These are phyloP conservation scores for Pythium pyrilobum DNA, from an alignment of 352 stramenopile genomes.

Conservation along the genomic window DNA sequence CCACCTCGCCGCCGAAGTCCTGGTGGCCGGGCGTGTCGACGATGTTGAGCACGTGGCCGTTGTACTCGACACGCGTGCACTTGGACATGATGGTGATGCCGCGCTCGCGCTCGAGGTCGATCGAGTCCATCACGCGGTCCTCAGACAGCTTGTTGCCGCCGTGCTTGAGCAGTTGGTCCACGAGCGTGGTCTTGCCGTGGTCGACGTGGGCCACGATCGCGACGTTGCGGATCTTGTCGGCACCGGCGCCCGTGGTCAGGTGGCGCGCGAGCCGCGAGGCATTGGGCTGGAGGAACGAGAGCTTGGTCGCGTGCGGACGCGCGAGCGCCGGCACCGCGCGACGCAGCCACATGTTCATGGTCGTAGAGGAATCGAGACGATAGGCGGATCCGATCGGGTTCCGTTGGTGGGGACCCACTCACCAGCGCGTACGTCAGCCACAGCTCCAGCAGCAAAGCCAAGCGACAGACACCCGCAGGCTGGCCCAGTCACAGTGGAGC, in stretches of 20 bases:
- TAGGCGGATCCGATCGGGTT: background rate
- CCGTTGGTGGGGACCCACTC: constrained; percentile 10
- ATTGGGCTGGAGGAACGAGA: constrained; percentile 19
- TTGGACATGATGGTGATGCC: constrained; percentile 99
- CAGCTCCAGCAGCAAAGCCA: background rate
- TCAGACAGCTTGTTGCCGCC: constrained; percentile 83
- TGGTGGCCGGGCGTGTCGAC: constrained; percentile 97
- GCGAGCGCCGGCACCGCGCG: constrained; percentile 44
- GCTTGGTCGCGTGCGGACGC: constrained; percentile 23
- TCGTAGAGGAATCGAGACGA: constrained; percentile 2
- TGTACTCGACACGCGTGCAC: constrained; percentile 94
- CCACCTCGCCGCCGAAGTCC: constrained; percentile 99
- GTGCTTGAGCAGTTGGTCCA: constrained; percentile 97
- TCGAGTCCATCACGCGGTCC: constrained; percentile 98
- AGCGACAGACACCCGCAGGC: background rate
- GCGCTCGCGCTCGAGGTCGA: constrained; percentile 97
- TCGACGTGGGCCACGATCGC: constrained; percentile 96
- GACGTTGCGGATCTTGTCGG: constrained; percentile 81
- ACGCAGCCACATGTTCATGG: constrained; percentile 56
- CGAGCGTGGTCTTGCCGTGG: constrained; percentile 98
- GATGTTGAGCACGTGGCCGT: constrained; percentile 94
- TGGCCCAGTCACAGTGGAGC: constrained; percentile 3
- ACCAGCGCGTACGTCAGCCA: constrained; percentile 5
- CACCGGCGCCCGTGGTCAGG: constrained; percentile 32
- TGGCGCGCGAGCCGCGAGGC: constrained; percentile 20